Evolutionary conservation across 352 stramenopile species (phyloP).

Genomic region (Phytophthora colocasiae): DNA sequence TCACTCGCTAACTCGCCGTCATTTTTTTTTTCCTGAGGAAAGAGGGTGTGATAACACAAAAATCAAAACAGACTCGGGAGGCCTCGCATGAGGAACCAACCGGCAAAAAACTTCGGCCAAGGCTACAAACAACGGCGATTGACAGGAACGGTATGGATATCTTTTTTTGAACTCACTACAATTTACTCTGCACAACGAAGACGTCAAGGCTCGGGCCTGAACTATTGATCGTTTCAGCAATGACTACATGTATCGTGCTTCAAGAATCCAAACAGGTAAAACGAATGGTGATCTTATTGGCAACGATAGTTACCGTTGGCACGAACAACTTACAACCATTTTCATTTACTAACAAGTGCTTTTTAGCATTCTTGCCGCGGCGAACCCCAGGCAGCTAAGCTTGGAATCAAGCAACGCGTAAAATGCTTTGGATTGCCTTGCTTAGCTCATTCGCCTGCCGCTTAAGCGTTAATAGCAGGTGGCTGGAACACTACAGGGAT

Average conservation of each 20-base stretch:
- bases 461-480: conserved; percentile 45
- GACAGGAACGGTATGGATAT: conserved; percentile 23
- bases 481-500: conserved; percentile 54
- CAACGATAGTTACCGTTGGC: no score
- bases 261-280: background rate
- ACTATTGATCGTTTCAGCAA: conserved; percentile 17
- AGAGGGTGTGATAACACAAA: conserved; percentile 47
- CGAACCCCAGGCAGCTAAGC: background rate
- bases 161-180: no score
- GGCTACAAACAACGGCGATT: conserved; percentile 26
- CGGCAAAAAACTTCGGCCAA: conserved; percentile 26
- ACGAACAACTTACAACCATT: no score
- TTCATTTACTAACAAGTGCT: no score
- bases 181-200: conserved; percentile 32
- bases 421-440: background rate
- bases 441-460: background rate
- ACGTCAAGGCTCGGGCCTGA: conserved; percentile 13
- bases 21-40: conserved; percentile 37
- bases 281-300: no score
- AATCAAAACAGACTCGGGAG: conserved; percentile 49
- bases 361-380: no score
- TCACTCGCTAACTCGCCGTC: conserved; percentile 26
- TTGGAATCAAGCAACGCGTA: no score
- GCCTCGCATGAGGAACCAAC: conserved; percentile 33
- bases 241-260: conserved; percentile 1